A percentile compares a stretch with the other conserved stretches of the same genome.
phyloP scores from a whole-genome alignment of 805 yeast genomes.

The Ascoidea asiatica region DNA sequence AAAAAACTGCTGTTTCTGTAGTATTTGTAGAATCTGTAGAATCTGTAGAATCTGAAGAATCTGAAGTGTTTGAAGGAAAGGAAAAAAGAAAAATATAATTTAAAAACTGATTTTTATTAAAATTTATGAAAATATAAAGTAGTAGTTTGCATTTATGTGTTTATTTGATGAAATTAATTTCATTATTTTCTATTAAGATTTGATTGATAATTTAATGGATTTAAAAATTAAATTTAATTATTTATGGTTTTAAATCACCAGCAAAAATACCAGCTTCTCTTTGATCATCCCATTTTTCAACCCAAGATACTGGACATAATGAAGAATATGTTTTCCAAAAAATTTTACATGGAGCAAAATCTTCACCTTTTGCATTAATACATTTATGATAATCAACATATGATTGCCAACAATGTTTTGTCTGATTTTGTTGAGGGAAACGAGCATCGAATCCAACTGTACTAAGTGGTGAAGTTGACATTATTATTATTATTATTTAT shows the following conservation, averaged over 20 bases:
- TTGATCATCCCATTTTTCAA: conserved; percentile 81
- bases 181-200: too few species aligned
- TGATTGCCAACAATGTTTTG: conserved; percentile 96
- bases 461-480: conserved; percentile 34
- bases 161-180: too few species aligned
- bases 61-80: too few species aligned
- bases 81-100: too few species aligned
- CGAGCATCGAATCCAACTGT: conserved; percentile 80
- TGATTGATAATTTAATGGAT: too few species aligned
- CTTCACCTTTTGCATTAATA: conserved; percentile 94
- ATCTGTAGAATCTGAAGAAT: too few species aligned
- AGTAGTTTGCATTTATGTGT: too few species aligned
- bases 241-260: conserved; percentile 26
- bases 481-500: conserved; percentile 7
- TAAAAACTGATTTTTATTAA: too few species aligned
- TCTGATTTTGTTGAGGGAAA: conserved; percentile 95
- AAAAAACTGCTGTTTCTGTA: too few species aligned
- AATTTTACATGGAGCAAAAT: conserved; percentile 92
- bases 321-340: conserved; percentile 86
- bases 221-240: too few species aligned
- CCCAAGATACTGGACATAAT: conserved; percentile 76
- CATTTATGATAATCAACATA: conserved; percentile 98
- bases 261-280: conserved; percentile 51
- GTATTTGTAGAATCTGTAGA: too few species aligned
- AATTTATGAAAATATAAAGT: too few species aligned